Conservation (phyloP, 768 basidiomycete genomes). For the Suillus clintonianus region DNA sequence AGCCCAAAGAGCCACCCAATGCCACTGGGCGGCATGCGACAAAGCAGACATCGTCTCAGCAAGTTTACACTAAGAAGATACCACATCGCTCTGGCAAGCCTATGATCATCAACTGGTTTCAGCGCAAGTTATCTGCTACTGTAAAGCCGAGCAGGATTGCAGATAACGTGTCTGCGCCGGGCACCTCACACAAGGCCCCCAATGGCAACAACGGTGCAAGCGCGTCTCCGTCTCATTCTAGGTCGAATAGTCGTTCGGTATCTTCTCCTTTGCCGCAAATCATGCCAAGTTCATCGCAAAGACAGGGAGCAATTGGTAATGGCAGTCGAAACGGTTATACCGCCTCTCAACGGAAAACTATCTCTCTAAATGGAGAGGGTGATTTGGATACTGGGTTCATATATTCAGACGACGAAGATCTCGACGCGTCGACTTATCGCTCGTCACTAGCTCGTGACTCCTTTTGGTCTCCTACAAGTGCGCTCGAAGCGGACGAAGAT, state of each 20-base stretch:
- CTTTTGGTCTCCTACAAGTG: slow-evolving; percentile 76
- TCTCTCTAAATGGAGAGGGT: slow-evolving; percentile 66
- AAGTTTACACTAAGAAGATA: slow-evolving; percentile 56
- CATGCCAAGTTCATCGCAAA: slow-evolving; percentile 20
- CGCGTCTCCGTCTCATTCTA: slow-evolving; percentile 13
- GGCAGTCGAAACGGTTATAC: slow-evolving; percentile 15
- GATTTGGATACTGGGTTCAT: slow-evolving; percentile 41
- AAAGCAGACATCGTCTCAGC: slow-evolving; percentile 31
- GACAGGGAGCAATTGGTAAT: slow-evolving; percentile 22
- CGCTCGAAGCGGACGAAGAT: slow-evolving; percentile 88
- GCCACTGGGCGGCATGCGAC: slow-evolving; percentile 19
- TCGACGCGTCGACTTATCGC: slow-evolving; percentile 49
- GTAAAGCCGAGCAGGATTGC: slow-evolving; percentile 55
- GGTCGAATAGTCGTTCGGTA: slow-evolving; percentile 27
- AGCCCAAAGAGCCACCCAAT: slow-evolving; percentile 10
- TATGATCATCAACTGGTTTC: slow-evolving; percentile 82
- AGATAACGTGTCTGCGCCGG: slow-evolving; percentile 23
- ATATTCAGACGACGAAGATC: slow-evolving; percentile 37
- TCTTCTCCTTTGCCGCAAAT: slow-evolving; percentile 31
- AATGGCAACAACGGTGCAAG: slow-evolving; percentile 14
- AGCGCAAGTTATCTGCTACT: slow-evolving; percentile 79
- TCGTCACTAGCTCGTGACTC: slow-evolving; percentile 73
- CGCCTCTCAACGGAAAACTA: slow-evolving; percentile 50
- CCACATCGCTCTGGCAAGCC: slow-evolving; percentile 77
- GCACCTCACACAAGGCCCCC: slow-evolving; percentile 12